Evolutionary conservation across 345 rosid species (phyloP), one percentile per base, ranked within the genome.

Genomic region (Syzygium jambos): DNA sequence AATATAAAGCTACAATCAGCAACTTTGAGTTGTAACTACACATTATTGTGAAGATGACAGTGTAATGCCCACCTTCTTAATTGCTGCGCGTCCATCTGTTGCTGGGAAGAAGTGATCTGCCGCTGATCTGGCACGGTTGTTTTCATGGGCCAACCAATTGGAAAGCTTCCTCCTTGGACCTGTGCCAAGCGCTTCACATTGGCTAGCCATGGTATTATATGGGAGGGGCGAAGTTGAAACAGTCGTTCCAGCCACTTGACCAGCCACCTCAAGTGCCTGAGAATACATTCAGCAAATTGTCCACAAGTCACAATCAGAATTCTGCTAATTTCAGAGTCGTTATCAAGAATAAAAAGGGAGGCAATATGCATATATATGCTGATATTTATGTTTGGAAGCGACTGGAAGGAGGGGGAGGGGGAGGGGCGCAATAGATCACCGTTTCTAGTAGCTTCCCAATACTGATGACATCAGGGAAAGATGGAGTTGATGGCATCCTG

Each of bases 251-350:
- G 96, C 98, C 85, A 98, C 99, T 92, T 95, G 97, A 90, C 99
- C 97, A 54, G 99, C 99, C 51, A 95, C 98, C 93, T 93, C 95
- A 57, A 96, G 98, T 8, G 99, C 98, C 99, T 98, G 93, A 65
- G 89, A 89, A 49, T 88, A 87, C 52, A 30, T 55, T 23, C 25
- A 56, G 53, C 13, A 25, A 41, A 29, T 78, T 21, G 27, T n/a
- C 16, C 57, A 5, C 49, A 19, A 9, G 21, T 19, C 25, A 34
- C 4, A 34, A 38, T 73, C 82, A 10, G 43, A 73, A 73, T 73
- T 38, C 7, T 43, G 0, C 27, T 34, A 73, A 73, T 73, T 73
- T 21, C 82, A 73, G 49, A 19, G 49, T 73, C 27, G 4, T 73
- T 73, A 4, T 73, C 80, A 73, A 73, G 82, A 73, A 38, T 73